Evolutionary conservation across 768 basidiomycete genomes (phyloP).

Genomic region (Leccinum variicolor): DNA sequence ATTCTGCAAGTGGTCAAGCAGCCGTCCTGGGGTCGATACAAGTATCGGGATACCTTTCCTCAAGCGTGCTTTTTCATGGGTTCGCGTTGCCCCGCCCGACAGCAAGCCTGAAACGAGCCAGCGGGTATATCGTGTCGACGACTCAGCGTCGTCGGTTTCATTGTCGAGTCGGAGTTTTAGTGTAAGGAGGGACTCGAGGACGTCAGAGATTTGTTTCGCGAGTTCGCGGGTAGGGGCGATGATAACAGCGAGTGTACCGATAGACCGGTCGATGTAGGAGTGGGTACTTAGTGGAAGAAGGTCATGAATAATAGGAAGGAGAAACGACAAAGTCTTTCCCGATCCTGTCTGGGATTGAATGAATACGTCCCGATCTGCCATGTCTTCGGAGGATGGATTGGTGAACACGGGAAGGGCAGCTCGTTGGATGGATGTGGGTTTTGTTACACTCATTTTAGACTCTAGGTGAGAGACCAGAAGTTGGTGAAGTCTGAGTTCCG

Average conservation of each 20-base stretch:
- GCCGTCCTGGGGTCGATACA: conserved; percentile 91
- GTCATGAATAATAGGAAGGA: conserved; percentile 93
- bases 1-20: conserved; percentile 95
- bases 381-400: conserved; percentile 33
- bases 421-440: conserved; percentile 89
- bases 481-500: conserved; percentile 79
- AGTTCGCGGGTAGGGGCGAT: conserved; percentile 95
- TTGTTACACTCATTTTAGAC: conserved; percentile 74
- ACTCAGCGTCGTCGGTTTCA: conserved; percentile 48
- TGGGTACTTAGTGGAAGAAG: conserved; percentile 83
- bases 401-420: conserved; percentile 66
- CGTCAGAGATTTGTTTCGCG: conserved; percentile 95
- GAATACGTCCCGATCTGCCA: conserved; percentile 68
- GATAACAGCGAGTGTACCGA: conserved; percentile 92
- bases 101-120: conserved; percentile 94
- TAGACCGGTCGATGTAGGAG: conserved; percentile 93
- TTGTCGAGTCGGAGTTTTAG: conserved; percentile 64
- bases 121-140: conserved; percentile 57
- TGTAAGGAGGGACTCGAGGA: conserved; percentile 78
- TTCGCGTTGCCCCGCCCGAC: conserved; percentile 89
- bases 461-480: conserved; percentile 75
- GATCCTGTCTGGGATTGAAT: conserved; percentile 97
- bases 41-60: conserved; percentile 94
- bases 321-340: conserved; percentile 91
- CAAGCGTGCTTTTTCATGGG: conserved; percentile 93